Evolutionary conservation across 805 yeast genomes (phyloP).

Genomic region (Candida nemodendra): DNA sequence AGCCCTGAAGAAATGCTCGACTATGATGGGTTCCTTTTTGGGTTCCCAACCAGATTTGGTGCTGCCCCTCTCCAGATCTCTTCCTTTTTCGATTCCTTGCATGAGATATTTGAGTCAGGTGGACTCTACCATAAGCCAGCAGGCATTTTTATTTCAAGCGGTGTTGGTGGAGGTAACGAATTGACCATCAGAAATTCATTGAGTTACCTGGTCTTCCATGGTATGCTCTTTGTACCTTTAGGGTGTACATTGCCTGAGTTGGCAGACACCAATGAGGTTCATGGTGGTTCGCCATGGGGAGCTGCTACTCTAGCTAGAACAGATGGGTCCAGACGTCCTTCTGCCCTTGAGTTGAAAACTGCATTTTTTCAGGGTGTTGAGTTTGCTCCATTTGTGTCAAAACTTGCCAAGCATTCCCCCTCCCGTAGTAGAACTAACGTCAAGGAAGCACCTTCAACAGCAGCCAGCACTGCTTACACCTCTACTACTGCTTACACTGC

Average conservation of each 20-base stretch:
- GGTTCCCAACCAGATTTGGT: conserved; percentile 86
- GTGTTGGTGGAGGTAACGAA: conserved; percentile 87
- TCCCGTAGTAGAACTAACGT: too few species aligned
- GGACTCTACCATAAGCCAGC: conserved; percentile 71
- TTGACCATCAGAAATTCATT: conserved; percentile 61
- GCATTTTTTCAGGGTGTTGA: conserved; percentile 67
- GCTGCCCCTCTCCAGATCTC: conserved; percentile 74
- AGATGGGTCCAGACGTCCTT: conserved; percentile 72
- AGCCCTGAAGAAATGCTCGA: conserved; percentile 54
- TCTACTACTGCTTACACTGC: too few species aligned
- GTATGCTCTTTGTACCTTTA: conserved; percentile 75
- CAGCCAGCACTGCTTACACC: too few species aligned
- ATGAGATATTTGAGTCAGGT: conserved; percentile 77
- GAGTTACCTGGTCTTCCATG: conserved; percentile 73
- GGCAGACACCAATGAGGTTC: conserved; percentile 58
- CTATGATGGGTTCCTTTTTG: conserved; percentile 82
- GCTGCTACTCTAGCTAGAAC: conserved; percentile 78
- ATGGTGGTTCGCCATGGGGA: conserved; percentile 86
- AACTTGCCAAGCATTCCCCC: too few species aligned
- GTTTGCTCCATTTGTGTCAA: conserved; percentile 48
- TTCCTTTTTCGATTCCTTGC: conserved; percentile 75
- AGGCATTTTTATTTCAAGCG: conserved; percentile 71
- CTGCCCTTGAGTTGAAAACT: conserved; percentile 58
- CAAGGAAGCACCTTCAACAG: too few species aligned
- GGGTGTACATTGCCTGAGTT: conserved; percentile 65